These are phyloP conservation scores for Physcomitrium patens DNA, from an alignment of 225 moss, liverwort and hornwort genomes.

Conservation along the genomic window DNA sequence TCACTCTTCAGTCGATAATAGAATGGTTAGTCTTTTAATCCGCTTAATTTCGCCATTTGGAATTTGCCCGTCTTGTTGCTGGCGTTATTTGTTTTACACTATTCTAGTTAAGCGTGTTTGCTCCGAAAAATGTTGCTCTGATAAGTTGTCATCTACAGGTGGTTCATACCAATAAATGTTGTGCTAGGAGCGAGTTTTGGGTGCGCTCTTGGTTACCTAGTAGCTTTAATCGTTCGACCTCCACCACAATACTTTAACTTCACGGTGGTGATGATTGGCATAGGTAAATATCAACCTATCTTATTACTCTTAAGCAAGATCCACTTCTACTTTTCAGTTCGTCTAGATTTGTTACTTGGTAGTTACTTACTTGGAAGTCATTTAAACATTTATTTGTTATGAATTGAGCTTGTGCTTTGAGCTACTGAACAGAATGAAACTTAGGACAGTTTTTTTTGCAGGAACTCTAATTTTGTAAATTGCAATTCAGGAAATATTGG, in stretches of 20 bases:
- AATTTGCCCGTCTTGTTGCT: background rate
- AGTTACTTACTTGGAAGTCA: too few relatives aligned
- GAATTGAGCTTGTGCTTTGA: background rate
- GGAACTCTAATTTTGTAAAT: background rate
- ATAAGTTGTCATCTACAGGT: slow-evolving; percentile 50
- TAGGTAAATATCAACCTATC: slow-evolving; percentile 46
- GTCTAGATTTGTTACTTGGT: background rate
- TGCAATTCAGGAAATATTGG: slow-evolving; percentile 81
- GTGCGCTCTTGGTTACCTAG: slow-evolving; percentile 72
- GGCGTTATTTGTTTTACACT: background rate
- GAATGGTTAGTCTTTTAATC: slow-evolving; percentile 59
- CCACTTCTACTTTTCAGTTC: too few relatives aligned
- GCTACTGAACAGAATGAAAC: background rate
- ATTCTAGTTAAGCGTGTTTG: background rate
- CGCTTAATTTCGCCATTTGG: background rate
- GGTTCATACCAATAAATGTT: slow-evolving; percentile 90
- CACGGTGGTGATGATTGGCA: slow-evolving; percentile 83
- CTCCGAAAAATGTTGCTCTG: background rate
- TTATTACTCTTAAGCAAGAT: background rate
- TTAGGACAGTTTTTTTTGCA: background rate
- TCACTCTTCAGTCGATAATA: slow-evolving; percentile 65
- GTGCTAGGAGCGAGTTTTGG: slow-evolving; percentile 62
- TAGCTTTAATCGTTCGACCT: slow-evolving; percentile 72
- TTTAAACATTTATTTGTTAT: background rate
- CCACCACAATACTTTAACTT: slow-evolving; percentile 82